Evolutionary conservation across 2,329 filamentous ascomycete species (phyloP), one percentile per base, ranked within the genome.

Genomic region (Piedraia hortae): DNA sequence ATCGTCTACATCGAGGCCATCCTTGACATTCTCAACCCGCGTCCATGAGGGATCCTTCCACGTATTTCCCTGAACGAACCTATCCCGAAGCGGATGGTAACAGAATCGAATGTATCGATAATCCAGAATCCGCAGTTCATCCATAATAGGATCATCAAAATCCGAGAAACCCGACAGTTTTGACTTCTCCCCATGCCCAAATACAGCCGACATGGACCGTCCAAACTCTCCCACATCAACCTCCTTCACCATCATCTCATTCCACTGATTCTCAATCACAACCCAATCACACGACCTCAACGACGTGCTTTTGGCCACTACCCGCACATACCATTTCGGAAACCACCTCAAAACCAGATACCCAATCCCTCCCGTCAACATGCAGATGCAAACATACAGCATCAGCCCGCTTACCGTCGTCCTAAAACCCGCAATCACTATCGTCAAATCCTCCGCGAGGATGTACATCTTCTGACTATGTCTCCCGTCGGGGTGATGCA

Each of bases 241-340:
- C 21, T 64, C 40, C 36, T 89, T 61, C n/a, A 85, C 61, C 7
- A 59, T 56, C 44, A 93, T 72, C 44, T 93, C 82, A 21, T 73
- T 72, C 82, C 85, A 93, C 56, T 93, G 78, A 38, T 97, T 91
- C 58, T 91, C 85, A 31, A 93, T 62, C 13, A 89, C 80, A 19
- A 90, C 69, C 85, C 88, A 97, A 27, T 73, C 58, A 37, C 75
- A 85, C 24, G 72, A 62, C 24, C 59, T 56, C 14, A 97, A 51
- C 2, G 73, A 54, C 9, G 61, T 62, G 4, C 65, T 50, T 23
- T 52, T 59, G 13, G 85, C 85, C 18, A 74, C 54, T 18, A 93
- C 42, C 21, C 57, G 59, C 21, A 93, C 67, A 35, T 74, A 66
- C 75, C 75, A 89, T 26, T 66, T 61, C 4, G 85, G 88, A 23